Base-by-base conservation (phyloP, 2,329 filamentous ascomycete genomes). In the Zymoseptoria pseudotritici region DNA sequence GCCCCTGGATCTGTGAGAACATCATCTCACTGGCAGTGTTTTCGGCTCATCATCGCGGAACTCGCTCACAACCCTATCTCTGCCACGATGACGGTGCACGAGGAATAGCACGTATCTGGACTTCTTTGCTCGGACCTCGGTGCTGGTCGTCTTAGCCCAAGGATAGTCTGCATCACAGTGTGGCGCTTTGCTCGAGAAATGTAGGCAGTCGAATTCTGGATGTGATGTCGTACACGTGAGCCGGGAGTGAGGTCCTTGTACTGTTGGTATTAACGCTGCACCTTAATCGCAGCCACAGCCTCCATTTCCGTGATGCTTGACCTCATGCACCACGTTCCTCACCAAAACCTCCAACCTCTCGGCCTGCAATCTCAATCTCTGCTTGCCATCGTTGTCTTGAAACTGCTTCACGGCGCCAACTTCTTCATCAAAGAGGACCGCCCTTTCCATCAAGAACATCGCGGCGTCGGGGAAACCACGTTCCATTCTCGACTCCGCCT, bases 371-470 rank as follows among this genome's bases (percentile, higher is more conserved):
- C 64, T 62, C 5, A 69, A 56, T 57, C 24, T 53, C 11, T 11
- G 29, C 58, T 64, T 67, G 21, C 57, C 65, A 55, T 70, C 64
- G 20, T 61, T 22, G 52, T 63, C 54, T 3, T 59, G 29, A 55
- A 76, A 76, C 1, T 65, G 69, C 59, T 20, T 60, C 63, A 55
- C 60, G 50, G 74, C 62, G 24, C 50, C 61, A 20, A 70, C n/a
- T 2, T 29, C 42, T 55, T 69, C 64, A 57, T 76, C 74, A 58
- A 72, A 75, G 26, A 77, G 57, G 2, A 76, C 64, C 56, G 71
- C 74, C 55, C 73, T 65, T 58, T 76, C 72, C 57, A 76, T 66
- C 51, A 77, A 59, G 50, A 74, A 72, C 69, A 75, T 73, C 2
- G 71, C 73, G 11, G 73, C 72, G 61, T 75, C 73, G 1, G 70